These are phyloP conservation scores for Rhizopogon hawkerae DNA, from an alignment of 1,284 basidiomycete species.

Conservation along the genomic window DNA sequence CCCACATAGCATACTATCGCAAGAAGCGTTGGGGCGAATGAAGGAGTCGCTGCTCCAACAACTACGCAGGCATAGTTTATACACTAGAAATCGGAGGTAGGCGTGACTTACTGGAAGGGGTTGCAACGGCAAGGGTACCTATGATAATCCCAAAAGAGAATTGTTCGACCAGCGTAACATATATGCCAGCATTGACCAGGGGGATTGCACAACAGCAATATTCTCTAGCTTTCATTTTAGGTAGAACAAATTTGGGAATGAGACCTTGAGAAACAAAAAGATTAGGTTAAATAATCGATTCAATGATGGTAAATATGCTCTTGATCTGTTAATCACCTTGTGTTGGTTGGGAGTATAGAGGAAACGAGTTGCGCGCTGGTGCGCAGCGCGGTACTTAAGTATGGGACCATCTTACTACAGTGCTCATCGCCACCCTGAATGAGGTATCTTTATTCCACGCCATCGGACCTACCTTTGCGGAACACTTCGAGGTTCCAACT, in stretches of 20 bases:
- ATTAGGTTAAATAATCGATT: no score
- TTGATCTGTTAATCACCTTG: neutral
- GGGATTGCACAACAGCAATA: constrained; percentile 83
- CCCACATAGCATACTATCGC: constrained; percentile 68
- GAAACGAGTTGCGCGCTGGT: neutral
- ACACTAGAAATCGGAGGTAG: constrained; percentile 5
- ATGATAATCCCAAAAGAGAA: constrained; percentile 59
- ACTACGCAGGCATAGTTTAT: constrained; percentile 40
- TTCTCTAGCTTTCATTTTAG: constrained; percentile 54
- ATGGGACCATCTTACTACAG: no score
- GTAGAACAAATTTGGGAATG: neutral
- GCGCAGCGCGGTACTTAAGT: neutral
- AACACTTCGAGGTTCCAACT: neutral
- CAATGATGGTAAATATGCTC: neutral
- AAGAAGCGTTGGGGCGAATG: constrained; percentile 66
- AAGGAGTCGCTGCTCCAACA: constrained; percentile 75
- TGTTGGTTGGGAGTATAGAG: neutral
- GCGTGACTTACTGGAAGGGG: constrained; percentile 58
- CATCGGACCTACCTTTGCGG: neutral
- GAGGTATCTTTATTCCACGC: constrained; percentile 18
- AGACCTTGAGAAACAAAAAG: neutral
- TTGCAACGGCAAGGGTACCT: constrained; percentile 71
- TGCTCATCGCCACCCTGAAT: neutral
- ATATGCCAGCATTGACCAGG: constrained; percentile 79
- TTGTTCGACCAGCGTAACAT: constrained; percentile 72